Base-by-base conservation (phyloP, 2,329 filamentous ascomycete species). In the Sporothrix variecibatus region DNA sequence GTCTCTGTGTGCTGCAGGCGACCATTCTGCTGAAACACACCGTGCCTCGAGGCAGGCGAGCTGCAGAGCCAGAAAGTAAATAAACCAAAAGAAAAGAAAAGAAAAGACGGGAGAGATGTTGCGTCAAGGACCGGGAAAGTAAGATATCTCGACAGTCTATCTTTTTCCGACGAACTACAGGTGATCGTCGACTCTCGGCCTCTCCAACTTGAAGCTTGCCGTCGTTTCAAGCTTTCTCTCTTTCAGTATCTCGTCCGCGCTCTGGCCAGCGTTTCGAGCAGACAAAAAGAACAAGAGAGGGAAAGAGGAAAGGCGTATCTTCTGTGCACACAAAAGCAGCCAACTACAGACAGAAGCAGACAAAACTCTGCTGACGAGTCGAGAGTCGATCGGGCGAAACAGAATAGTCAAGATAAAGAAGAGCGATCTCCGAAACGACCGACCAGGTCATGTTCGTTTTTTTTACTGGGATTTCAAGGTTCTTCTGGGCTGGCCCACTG, bases 341-440 rank as follows among this genome's bases (percentile, higher is more conserved):
- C 34, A 34, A 34, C 4, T 5, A 8, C 34, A 34, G n/a, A 62
- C 31, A 60, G 53, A 23, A 51, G 31, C 26, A 51, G 9, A 15
- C 49, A 7, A 23, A 15, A 8, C 20, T 46, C 28, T 58, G 11
- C 62, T 3, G n/a, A 34, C n/a, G 31, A 62, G 70, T 34, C 43
- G 40, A 64, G 46, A 62, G 70, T 34, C 43, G 40, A 64, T 60
- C 23, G 69, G 40, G 40, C 20, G 20, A 71, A 6, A 12, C 34
- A 43, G 23, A 64, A 26, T 23, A 12, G 4, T 28, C 40, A 43
- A 74, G 34, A 74, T 43, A 71, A 46, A 40, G 1, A 70, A 65
- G 58, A 40, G n/a, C 62, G 68, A 67, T 71, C 72, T 58, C 34
- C 58, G 72, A 73, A 70, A 73, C 65, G 23, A 64, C 31, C 56